Evolutionary conservation across 106 monocot species (phyloP).

Genomic region (Dendrobium nobile): DNA sequence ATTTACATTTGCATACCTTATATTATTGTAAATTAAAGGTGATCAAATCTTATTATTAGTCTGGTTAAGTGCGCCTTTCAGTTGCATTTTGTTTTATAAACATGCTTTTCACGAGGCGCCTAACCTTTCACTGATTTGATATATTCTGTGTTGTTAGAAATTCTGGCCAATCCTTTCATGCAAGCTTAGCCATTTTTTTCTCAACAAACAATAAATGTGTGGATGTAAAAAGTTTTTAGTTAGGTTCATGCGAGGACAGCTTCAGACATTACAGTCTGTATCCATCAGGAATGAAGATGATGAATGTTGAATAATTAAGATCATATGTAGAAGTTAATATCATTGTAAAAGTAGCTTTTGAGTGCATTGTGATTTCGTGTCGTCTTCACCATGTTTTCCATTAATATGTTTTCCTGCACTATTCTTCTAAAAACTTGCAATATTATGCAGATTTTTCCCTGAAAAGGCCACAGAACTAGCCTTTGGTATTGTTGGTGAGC

Average conservation of each 20-base stretch:
- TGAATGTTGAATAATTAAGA: neutral
- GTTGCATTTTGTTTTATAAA: neutral
- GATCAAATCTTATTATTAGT: neutral
- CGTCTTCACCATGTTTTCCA: neutral
- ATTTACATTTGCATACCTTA: too few species aligned
- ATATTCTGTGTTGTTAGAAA: neutral
- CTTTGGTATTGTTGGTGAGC: constrained; percentile 50
- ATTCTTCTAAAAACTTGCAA: neutral
- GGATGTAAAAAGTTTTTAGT: neutral
- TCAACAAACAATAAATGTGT: neutral
- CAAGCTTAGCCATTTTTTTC: neutral
- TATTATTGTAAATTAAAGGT: neutral
- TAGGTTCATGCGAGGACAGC: neutral
- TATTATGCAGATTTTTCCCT: constrained; percentile 60
- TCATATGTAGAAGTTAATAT: neutral
- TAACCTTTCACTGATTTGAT: neutral
- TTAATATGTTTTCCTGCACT: neutral
- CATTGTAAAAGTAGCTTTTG: neutral
- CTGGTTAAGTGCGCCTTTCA: neutral
- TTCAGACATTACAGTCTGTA: neutral
- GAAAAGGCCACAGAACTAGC: constrained; percentile 59
- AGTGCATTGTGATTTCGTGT: neutral
- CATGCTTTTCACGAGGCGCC: neutral
- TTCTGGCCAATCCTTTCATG: neutral
- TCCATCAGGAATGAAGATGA: neutral